Conservation (phyloP, 2,329 filamentous ascomycete genomes). For the Penicillium sp. region DNA sequence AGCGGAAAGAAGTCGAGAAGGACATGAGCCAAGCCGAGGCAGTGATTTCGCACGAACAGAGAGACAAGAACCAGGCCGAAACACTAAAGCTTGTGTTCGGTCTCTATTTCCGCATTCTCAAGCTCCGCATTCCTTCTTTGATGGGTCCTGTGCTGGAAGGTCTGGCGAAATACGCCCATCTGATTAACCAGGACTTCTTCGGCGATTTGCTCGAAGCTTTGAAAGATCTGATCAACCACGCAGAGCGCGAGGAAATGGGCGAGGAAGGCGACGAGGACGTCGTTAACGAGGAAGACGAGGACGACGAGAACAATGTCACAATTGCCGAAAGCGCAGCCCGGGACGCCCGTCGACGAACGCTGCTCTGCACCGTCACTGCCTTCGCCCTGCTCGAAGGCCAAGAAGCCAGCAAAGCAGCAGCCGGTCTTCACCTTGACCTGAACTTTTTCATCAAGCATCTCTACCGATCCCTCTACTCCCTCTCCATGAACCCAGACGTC, state of each 20-base stretch:
- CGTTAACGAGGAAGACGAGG: slow-evolving; percentile 24
- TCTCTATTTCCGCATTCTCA: slow-evolving; percentile 91
- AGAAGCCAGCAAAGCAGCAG: slow-evolving; percentile 80
- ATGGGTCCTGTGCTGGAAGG: slow-evolving; percentile 98
- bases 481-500: slow-evolving; percentile 79
- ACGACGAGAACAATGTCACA: slow-evolving; percentile 45
- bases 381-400: slow-evolving; percentile 95
- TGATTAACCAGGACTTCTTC: slow-evolving; percentile 99
- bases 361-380: slow-evolving; percentile 93
- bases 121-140: slow-evolving; percentile 73
- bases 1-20: slow-evolving; percentile 84
- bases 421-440: slow-evolving; percentile 81
- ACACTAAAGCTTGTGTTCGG: slow-evolving; percentile 95
- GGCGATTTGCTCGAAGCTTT: slow-evolving; percentile 91
- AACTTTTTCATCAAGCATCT: slow-evolving; percentile 94
- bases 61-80: slow-evolving; percentile 91
- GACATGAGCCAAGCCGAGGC: slow-evolving; percentile 93
- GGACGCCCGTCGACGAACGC: slow-evolving; percentile 78
- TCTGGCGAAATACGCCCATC: slow-evolving; percentile 85
- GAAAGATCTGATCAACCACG: slow-evolving; percentile 83
- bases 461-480: slow-evolving; percentile 76
- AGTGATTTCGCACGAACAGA: slow-evolving; percentile 84
- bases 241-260: slow-evolving; percentile 52
- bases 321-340: slow-evolving; percentile 57
- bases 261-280: slow-evolving; percentile 49